These are phyloP conservation scores for Taiwanofungus camphoratus DNA, from an alignment of 1,284 basidiomycete genomes.

Conservation along the genomic window DNA sequence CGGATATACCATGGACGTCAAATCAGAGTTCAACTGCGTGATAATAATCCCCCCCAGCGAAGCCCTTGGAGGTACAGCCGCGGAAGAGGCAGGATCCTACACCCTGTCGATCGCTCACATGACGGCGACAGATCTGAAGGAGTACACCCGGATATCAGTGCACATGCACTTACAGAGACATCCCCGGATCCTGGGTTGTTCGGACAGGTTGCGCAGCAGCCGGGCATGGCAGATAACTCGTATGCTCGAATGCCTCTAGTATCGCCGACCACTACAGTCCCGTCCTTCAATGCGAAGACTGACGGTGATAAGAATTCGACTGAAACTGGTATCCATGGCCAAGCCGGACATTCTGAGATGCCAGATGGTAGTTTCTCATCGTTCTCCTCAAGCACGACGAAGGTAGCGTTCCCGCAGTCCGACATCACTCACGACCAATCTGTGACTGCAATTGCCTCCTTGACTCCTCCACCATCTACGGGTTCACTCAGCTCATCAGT, in stretches of 20 bases:
- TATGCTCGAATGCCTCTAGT: not conserved
- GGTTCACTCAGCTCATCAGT: conserved; percentile 16
- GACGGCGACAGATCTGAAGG: not conserved
- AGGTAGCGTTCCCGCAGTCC: conserved; percentile 9
- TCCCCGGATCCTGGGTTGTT: not conserved
- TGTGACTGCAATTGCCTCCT: conserved; percentile 8
- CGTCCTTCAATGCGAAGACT: not conserved
- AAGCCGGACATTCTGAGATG: not conserved
- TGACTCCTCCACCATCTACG: conserved; percentile 11
- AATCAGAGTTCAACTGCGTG: conserved; percentile 58
- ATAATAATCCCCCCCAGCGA: conserved; percentile 24
- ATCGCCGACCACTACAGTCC: not conserved
- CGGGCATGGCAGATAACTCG: not conserved
- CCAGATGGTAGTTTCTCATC: conserved; percentile 9
- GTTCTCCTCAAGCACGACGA: conserved; percentile 15
- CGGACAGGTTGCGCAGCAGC: not conserved
- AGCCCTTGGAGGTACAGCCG: conserved; percentile 21
- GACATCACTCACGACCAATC: conserved; percentile 5
- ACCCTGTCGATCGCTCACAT: not conserved
- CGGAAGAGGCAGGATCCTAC: conserved; percentile 1
- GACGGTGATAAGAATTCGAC: not conserved
- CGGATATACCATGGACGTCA: conserved; percentile 58
- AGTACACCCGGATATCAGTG: not conserved
- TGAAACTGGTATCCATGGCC: not conserved
- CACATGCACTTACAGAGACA: not conserved